phyloP scores from a whole-genome alignment of 805 yeast genomes.

The Nakazawaea pomicola region DNA sequence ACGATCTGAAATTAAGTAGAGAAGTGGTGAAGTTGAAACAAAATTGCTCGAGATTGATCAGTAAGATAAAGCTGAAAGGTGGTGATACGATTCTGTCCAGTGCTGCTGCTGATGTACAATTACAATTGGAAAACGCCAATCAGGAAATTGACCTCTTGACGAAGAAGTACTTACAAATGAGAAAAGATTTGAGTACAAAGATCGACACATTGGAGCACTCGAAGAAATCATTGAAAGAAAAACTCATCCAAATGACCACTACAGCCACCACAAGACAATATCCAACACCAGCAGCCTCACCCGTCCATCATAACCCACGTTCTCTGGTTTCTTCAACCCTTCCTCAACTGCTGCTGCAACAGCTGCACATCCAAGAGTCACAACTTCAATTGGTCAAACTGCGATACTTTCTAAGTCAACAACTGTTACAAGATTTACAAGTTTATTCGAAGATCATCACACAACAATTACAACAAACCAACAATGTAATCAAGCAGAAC shows the following conservation, averaged over 20 bases:
- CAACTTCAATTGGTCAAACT: conserved; percentile 1
- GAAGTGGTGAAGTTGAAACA: conserved; percentile 23
- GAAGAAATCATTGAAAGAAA: conserved; percentile 12
- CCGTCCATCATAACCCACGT: too few relatives aligned
- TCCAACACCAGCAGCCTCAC: conserved; percentile 7
- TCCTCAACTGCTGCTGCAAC: too few relatives aligned
- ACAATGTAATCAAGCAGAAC: conserved; percentile 3
- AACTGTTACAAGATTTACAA: conserved; percentile 9
- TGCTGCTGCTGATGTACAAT: not conserved
- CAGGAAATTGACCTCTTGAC: conserved; percentile 13
- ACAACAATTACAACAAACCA: not conserved
- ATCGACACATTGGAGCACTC: conserved; percentile 14
- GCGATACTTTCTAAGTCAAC: conserved; percentile 1
- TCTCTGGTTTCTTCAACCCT: too few relatives aligned
- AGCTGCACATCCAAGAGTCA: too few relatives aligned
- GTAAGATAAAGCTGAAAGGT: conserved; percentile 18
- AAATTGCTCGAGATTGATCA: conserved; percentile 27
- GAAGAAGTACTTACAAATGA: conserved; percentile 9
- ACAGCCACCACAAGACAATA: not conserved
- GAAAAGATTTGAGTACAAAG: conserved; percentile 14
- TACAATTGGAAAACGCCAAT: conserved; percentile 8
- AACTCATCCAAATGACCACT: conserved; percentile 3
- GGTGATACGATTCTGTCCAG: too few relatives aligned
- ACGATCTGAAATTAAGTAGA: conserved; percentile 21
- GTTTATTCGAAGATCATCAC: conserved; percentile 4